phyloP scores from a whole-genome alignment of 441 rosid genomes.

The Pelargonium australe region DNA sequence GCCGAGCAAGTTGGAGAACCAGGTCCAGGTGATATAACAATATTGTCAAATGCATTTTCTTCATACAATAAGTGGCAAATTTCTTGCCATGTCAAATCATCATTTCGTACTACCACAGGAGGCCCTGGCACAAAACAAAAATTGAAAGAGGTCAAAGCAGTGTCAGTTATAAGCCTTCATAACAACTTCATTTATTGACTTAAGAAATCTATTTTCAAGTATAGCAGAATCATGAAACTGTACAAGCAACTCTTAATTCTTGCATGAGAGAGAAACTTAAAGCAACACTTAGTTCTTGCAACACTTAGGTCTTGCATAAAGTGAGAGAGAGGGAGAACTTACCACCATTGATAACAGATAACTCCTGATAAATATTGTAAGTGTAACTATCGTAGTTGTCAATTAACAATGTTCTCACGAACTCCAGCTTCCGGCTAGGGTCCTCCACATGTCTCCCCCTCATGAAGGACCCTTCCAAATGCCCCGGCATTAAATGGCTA shows the following conservation, averaged over 20 bases:
- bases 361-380: constrained; percentile 76
- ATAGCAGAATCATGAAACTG: not conserved
- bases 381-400: constrained; percentile 98
- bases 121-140: constrained; percentile 49
- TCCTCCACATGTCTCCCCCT: constrained; percentile 35
- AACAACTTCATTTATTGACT: not conserved
- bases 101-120: constrained; percentile 80
- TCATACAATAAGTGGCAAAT: constrained; percentile 49
- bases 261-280: not conserved
- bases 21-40: constrained; percentile 96
- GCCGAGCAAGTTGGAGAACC: constrained; percentile 79
- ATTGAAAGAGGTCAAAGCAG: constrained; percentile 14
- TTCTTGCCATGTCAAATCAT: constrained; percentile 84
- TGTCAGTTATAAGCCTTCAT: not conserved
- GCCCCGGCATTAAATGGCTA: constrained; percentile 43
- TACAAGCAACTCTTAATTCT: not conserved
- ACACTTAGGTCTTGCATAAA: not conserved
- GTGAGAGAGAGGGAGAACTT: not conserved
- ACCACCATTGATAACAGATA: constrained; percentile 84
- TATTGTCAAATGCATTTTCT: constrained; percentile 73
- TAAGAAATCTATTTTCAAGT: not conserved
- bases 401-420: constrained; percentile 78
- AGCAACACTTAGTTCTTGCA: not conserved
- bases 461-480: constrained; percentile 46
- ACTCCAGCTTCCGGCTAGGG: constrained; percentile 42